A percentile compares a stretch with the other conserved stretches of the same genome.
Conservation (phyloP, 306 rosid species). For the Quercus mongolica region DNA sequence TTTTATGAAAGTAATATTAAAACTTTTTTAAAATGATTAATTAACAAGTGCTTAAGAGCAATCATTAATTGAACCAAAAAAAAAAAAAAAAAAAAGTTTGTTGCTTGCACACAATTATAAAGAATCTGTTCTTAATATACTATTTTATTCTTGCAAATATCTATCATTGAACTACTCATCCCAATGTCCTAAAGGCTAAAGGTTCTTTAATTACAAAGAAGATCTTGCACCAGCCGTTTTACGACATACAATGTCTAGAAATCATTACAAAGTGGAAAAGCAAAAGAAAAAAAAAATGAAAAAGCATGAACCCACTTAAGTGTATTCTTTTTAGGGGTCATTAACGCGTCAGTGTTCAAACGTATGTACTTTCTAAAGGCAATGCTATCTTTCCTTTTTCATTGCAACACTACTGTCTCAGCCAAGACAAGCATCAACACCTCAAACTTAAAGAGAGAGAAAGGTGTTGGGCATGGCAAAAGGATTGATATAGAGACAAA, state of each 20-base stretch:
- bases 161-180: conserved; percentile 32
- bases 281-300: conserved; percentile 1
- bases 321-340: conserved; percentile 77
- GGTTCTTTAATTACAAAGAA: conserved; percentile 49
- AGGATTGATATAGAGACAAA: conserved; percentile 67
- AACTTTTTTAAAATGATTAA: rapidly evolving
- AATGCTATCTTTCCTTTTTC: conserved; percentile 42
- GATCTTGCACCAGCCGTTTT: conserved; percentile 39
- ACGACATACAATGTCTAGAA: conserved; percentile 40
- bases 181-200: conserved; percentile 41
- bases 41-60: rapidly evolving
- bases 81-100: background rate
- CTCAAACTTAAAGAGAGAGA: conserved; percentile 30
- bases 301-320: conserved; percentile 53
- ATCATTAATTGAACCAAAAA: too few relatives aligned
- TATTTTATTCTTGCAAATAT: background rate
- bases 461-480: conserved; percentile 29
- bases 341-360: conserved; percentile 44
- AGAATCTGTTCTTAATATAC: background rate
- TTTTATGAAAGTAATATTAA: too few relatives aligned
- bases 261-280: conserved; percentile 37
- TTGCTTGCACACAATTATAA: background rate
- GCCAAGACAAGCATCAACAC: conserved; percentile 29
- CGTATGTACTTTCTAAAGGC: conserved; percentile 43
- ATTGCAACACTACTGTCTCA: conserved; percentile 35